Evolutionary conservation across 257 asterid species (phyloP).

Genomic region (Misopates orontium): DNA sequence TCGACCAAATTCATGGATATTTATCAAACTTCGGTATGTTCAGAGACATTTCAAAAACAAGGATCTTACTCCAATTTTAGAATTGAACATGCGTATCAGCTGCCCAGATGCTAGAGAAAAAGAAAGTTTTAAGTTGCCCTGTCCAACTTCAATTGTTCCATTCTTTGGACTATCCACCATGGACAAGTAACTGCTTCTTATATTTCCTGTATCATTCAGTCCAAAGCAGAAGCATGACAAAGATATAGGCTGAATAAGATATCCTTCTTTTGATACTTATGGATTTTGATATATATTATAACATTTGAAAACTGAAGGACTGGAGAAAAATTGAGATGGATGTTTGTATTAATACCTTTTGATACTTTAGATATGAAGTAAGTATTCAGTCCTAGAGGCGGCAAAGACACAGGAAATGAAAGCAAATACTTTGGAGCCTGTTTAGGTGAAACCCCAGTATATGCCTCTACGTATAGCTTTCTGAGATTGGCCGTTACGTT

Average conservation of each 20-base stretch:
- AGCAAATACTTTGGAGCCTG: constrained; percentile 70
- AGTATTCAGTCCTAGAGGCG: constrained; percentile 78
- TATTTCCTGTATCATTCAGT: constrained; percentile 43
- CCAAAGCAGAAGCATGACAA: constrained; percentile 10
- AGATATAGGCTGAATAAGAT: constrained; percentile 1
- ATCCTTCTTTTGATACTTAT: not conserved
- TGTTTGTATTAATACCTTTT: constrained; percentile 34
- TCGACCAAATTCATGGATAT: not conserved
- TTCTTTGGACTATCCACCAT: constrained; percentile 32
- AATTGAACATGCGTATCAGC: constrained; percentile 66
- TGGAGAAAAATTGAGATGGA: not conserved
- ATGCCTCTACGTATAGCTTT: constrained; percentile 67
- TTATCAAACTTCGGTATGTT: not conserved
- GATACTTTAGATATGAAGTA: constrained; percentile 61
- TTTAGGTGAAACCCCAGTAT: constrained; percentile 56
- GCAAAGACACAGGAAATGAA: constrained; percentile 59
- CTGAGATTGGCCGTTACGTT: constrained; percentile 55
- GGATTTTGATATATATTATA: not conserved
- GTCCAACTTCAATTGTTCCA: constrained; percentile 65
- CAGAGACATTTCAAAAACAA: not conserved
- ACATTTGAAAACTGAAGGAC: no score
- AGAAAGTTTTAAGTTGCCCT: constrained; percentile 65
- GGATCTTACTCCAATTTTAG: constrained; percentile 63
- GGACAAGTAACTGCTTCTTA: constrained; percentile 28
- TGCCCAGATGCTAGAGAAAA: constrained; percentile 79